Conservation (phyloP, 176 grass and related monocot species). For the Themeda triandra region DNA sequence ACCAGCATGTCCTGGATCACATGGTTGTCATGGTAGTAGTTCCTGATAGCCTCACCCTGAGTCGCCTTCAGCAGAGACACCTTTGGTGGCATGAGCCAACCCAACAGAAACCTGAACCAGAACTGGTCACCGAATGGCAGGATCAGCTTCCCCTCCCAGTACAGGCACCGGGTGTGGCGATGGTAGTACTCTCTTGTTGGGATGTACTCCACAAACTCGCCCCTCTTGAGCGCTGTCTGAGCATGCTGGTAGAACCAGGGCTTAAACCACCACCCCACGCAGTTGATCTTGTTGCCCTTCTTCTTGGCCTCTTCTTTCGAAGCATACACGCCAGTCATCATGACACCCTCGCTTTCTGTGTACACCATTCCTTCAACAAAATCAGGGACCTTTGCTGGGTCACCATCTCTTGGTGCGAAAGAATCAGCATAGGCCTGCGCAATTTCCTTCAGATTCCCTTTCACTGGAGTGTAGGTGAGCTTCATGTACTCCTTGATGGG, state of each 20-base stretch:
- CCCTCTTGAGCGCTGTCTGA: constrained; percentile 70
- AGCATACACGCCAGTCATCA: constrained; percentile 91
- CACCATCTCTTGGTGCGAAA: constrained; percentile 73
- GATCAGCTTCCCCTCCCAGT: constrained; percentile 98
- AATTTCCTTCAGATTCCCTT: constrained; percentile 55
- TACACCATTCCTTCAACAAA: constrained; percentile 96
- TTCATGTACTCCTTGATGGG: constrained; percentile 93
- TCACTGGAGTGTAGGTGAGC: constrained; percentile 62
- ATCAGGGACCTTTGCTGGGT: constrained; percentile 80
- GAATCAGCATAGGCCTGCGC: constrained; percentile 74
- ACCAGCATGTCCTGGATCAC: constrained; percentile 95
- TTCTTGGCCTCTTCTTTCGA: constrained; percentile 92
- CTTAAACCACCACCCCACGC: constrained; percentile 93
- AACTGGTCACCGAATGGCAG: constrained; percentile 88
- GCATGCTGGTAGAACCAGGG: constrained; percentile 96
- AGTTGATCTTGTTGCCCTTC: constrained; percentile 92
- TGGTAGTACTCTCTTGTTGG: constrained; percentile 94
- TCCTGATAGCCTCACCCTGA: constrained; percentile 83
- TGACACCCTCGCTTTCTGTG: constrained; percentile 59
- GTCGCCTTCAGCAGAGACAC: constrained; percentile 95
- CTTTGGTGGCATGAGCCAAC: constrained; percentile 97
- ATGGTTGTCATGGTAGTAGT: constrained; percentile 96
- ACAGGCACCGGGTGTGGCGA: constrained; percentile 85
- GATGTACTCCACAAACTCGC: constrained; percentile 95
- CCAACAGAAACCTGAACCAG: constrained; percentile 84